These are phyloP conservation scores for Candida krabiensis DNA, from an alignment of 805 yeast species.

Conservation along the genomic window DNA sequence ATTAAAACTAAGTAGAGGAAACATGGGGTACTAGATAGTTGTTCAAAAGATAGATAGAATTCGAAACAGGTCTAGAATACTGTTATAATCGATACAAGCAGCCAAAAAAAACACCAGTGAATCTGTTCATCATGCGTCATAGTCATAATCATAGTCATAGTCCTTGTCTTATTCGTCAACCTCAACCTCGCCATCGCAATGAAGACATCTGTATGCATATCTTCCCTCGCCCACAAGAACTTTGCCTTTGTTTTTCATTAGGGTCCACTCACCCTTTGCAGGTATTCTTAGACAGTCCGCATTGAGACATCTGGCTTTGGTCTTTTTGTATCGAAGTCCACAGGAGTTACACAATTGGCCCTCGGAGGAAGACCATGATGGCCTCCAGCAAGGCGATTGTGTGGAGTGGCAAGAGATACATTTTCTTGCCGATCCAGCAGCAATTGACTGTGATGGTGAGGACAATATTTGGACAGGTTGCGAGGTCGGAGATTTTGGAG, in stretches of 20 bases:
- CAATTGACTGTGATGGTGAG: constrained; percentile 10
- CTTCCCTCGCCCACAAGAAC: constrained; percentile 28
- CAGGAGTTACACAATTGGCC: constrained; percentile 98
- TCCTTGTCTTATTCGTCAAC: constrained; percentile 34
- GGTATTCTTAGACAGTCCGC: constrained; percentile 81
- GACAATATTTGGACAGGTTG: constrained; percentile 15
- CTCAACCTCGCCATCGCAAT: constrained; percentile 58
- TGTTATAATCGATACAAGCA: too few relatives aligned
- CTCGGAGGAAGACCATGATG: constrained; percentile 86
- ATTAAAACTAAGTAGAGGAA: too few relatives aligned
- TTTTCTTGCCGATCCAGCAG: constrained; percentile 40
- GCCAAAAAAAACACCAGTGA: constrained; percentile 4
- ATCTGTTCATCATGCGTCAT: too few relatives aligned
- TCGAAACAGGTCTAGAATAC: too few relatives aligned
- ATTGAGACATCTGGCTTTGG: constrained; percentile 86
- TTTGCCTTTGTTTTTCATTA: constrained; percentile 75
- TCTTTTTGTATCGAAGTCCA: constrained; percentile 91
- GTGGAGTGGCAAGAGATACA: constrained; percentile 91
- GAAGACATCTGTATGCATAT: constrained; percentile 49
- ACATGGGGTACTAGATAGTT: too few relatives aligned
- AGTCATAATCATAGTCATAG: too few relatives aligned
- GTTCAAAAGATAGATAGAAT: too few relatives aligned
- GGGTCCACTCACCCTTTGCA: constrained; percentile 92
- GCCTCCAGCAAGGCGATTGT: constrained; percentile 98
- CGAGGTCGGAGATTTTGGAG: constrained; percentile 14